Base-by-base conservation (phyloP, 202 grass and related monocot genomes). In the Zizania palustris region DNA sequence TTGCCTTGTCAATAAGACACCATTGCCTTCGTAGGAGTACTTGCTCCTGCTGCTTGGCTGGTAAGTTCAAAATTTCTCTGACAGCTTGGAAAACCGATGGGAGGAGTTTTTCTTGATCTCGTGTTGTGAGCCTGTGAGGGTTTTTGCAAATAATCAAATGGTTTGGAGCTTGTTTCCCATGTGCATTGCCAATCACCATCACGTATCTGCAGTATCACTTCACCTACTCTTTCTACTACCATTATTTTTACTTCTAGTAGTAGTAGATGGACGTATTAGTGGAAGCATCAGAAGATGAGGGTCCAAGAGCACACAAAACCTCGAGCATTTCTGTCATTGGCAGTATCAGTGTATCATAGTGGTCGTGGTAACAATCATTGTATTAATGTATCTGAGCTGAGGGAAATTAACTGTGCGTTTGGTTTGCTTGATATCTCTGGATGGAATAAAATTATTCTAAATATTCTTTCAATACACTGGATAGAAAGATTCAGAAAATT, bases 271-370 rank as follows among this genome's bases (percentile, higher is more conserved):
- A 78, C 55, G 57, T 39, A 51, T 4, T 39, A 53, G 55, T 66
- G 48, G 60, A 45, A 18, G 57, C 34, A 39, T 58, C 37, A 19
- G 8, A 15, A 73, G 60, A 13, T 11, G 41, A 83, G 77, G 54
- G 77, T 82, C 66, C 61, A 73, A 21, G 45, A 79, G 84, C 89
- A 92, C 86, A 85, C 90, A 82, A 88, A 83, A 77, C 93, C 87
- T 84, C 78, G 71, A 87, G 93, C 93, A 96, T 96, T 84, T 96
- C 82, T 96, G n/a, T n/a, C 75, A 75, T 80, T 75, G 64, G 76
- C 70, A 56, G 48, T 46, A 84, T 75, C 81, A 71, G 65, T 65
- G 71, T n/a, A n/a, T n/a, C 63, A 37, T 22, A n/a, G 55, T 81
- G 28, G 21, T 48, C 77, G 19, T 42, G 20, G 37, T 46, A 16